Conservation (phyloP, 2,329 filamentous ascomycete species). For the Colletotrichum costaricense region DNA sequence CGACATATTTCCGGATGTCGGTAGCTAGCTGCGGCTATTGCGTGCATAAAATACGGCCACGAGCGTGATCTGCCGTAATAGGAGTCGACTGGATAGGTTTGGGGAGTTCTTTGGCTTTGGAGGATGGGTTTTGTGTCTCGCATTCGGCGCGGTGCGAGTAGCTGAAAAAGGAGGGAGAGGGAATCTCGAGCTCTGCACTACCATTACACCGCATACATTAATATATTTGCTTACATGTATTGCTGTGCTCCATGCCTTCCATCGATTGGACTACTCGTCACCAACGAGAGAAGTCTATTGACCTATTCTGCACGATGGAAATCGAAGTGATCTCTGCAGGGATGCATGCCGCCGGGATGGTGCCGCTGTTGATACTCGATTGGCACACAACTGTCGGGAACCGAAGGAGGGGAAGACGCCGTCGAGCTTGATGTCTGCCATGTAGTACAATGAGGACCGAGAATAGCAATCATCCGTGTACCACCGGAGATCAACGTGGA, state of each 20-base stretch:
- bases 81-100: background rate
- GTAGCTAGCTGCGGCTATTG: background rate
- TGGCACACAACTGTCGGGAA: slow-evolving; percentile 13
- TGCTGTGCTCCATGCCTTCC: background rate
- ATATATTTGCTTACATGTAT: background rate
- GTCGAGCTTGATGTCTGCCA: background rate
- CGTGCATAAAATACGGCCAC: slow-evolving; percentile 2
- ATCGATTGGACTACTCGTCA: background rate
- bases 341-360: slow-evolving; percentile 30
- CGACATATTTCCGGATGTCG: background rate
- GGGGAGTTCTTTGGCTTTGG: background rate
- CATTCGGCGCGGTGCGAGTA: slow-evolving; percentile 11
- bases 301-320: background rate
- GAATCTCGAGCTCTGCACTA: slow-evolving; percentile 8
- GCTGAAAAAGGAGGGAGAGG: slow-evolving; percentile 9
- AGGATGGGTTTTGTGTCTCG: background rate
- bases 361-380: slow-evolving; percentile 21
- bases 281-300: background rate
- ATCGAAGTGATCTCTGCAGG: slow-evolving; percentile 29
- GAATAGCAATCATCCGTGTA: background rate
- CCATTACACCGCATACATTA: slow-evolving; percentile 31
- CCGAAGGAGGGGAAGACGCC: background rate
- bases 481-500: background rate
- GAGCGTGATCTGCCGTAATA: slow-evolving; percentile 14
- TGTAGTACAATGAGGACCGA: background rate